Percentiles rank a stretch among this genome's conserved stretches.
Conservation (phyloP, 441 rosid genomes). For the Corymbia calophylla region DNA sequence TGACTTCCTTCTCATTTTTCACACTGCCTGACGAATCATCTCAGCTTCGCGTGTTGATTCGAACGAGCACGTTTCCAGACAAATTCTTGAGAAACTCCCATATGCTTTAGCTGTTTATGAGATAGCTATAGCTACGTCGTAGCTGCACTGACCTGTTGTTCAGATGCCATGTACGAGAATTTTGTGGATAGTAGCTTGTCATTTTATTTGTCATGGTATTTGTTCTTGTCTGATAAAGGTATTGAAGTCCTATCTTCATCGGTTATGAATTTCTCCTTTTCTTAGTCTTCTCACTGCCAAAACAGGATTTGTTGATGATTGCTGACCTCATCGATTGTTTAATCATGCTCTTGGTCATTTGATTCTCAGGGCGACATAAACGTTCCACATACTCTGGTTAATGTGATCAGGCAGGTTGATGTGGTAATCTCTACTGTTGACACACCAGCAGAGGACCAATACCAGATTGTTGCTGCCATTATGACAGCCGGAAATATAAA, state of each 20-base stretch:
- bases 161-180: background rate
- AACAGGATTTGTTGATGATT: background rate
- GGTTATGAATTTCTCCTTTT: background rate
- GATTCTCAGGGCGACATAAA: constrained; percentile 35
- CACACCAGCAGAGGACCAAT: constrained; percentile 16
- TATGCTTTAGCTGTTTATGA: background rate
- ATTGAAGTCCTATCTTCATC: background rate
- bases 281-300: background rate
- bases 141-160: background rate
- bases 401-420: constrained; percentile 36
- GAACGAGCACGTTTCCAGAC: background rate
- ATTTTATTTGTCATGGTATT: background rate
- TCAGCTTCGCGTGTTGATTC: background rate
- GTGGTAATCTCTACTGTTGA: constrained; percentile 38
- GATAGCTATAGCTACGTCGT: background rate
- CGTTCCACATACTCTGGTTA: constrained; percentile 21
- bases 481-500: constrained; percentile 40
- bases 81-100: background rate
- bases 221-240: background rate
- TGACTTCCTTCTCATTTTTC: background rate
- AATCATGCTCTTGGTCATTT: background rate
- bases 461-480: constrained; percentile 34
- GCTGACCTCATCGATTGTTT: background rate
- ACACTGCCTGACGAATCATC: background rate
- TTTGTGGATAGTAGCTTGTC: background rate